Evolutionary conservation across 2,329 filamentous ascomycete species (phyloP).

Genomic region (Parasarocladium wereldwijsianum): DNA sequence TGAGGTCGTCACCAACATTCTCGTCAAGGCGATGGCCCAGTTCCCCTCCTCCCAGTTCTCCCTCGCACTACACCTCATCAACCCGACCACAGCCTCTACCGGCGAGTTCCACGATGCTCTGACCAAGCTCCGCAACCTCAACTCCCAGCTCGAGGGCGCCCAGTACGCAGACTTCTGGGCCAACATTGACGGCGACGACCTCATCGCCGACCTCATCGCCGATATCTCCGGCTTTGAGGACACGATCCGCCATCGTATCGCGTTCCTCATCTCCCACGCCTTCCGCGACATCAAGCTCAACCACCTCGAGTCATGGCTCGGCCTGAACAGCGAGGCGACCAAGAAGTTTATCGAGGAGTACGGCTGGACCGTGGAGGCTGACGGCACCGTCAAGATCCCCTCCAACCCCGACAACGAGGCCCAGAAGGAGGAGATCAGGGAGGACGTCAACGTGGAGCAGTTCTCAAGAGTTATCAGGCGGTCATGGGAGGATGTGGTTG

Average conservation of each 20-base stretch:
- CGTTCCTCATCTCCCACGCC: constrained; percentile 68
- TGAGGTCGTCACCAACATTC: constrained; percentile 96
- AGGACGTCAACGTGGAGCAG: constrained; percentile 87
- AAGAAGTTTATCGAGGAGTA: constrained; percentile 73
- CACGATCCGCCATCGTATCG: constrained; percentile 78
- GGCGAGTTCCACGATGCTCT: constrained; percentile 81
- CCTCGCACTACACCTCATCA: constrained; percentile 85
- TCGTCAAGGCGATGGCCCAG: constrained; percentile 93
- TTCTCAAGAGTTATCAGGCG: constrained; percentile 68
- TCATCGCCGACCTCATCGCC: constrained; percentile 89
- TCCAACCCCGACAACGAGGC: constrained; percentile 96
- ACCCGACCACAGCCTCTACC: constrained; percentile 52
- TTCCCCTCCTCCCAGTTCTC: constrained; percentile 95
- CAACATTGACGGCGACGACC: constrained; percentile 80
- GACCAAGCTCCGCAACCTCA: constrained; percentile 70
- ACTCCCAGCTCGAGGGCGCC: constrained; percentile 75
- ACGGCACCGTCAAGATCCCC: constrained; percentile 57
- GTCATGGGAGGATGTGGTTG: constrained; percentile 58
- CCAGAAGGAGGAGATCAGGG: constrained; percentile 84
- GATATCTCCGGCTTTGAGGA: constrained; percentile 95
- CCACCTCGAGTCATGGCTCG: constrained; percentile 63
- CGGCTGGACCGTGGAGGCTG: constrained; percentile 67
- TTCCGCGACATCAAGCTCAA: constrained; percentile 57
- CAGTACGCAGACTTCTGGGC: constrained; percentile 91
- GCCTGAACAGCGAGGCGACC: constrained; percentile 51